These are phyloP conservation scores for Zelopaecilomyces penicillatus DNA, from an alignment of 2,329 filamentous ascomycete genomes.

Conservation along the genomic window DNA sequence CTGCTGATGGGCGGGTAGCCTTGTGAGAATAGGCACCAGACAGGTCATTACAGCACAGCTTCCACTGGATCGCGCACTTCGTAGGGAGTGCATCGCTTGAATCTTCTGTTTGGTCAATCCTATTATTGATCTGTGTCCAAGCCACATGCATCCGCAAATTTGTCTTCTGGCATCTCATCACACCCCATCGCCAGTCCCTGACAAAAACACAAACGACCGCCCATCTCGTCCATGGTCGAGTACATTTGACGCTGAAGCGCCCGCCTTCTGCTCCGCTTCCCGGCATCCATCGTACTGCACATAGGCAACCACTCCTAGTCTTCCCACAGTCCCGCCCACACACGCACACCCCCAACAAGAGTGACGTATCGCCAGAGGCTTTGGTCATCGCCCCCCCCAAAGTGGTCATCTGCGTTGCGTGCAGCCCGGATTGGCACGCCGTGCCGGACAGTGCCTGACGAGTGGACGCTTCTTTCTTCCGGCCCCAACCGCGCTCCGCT, in stretches of 20 bases:
- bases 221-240: no score
- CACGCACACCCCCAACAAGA: slow-evolving; percentile 2
- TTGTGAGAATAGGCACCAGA: background rate
- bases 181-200: background rate
- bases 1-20: background rate
- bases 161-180: slow-evolving; percentile 1
- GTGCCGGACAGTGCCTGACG: background rate
- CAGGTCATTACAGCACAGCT: background rate
- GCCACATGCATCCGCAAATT: background rate
- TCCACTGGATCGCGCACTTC: no score
- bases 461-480: background rate
- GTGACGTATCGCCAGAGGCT: slow-evolving; percentile 9
- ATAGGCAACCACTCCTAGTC: background rate
- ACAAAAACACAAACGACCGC: background rate
- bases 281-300: background rate
- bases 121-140: background rate
- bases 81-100: background rate
- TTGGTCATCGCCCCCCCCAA: slow-evolving; percentile 4
- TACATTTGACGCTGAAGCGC: background rate
- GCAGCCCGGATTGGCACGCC: slow-evolving; percentile 4
- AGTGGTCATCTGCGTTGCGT: slow-evolving; percentile 10
- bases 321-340: background rate
- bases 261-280: background rate
- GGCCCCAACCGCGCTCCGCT: slow-evolving; percentile 2
- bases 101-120: background rate